These are phyloP conservation scores for Epichloe glyceriae DNA, from an alignment of 2,329 filamentous ascomycete species.

Conservation along the genomic window DNA sequence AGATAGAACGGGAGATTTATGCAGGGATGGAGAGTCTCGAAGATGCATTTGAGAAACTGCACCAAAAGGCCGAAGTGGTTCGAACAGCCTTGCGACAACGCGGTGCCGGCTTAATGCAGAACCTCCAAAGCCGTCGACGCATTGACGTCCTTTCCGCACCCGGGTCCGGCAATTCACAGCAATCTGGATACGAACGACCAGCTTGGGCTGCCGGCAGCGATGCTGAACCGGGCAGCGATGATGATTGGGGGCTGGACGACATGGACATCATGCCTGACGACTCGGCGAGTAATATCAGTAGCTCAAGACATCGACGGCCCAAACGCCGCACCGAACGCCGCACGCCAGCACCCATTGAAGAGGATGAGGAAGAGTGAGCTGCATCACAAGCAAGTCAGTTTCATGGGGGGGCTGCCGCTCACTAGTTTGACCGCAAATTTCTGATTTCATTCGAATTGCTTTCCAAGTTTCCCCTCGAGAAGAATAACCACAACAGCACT, in stretches of 20 bases:
- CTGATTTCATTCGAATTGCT: not conserved
- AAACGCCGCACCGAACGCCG: conserved; percentile 56
- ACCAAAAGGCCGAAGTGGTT: conserved; percentile 70
- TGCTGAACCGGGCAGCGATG: conserved; percentile 39
- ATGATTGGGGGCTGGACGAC: conserved; percentile 45
- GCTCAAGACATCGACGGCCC: conserved; percentile 51
- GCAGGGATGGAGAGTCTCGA: conserved; percentile 88
- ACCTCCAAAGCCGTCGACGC: conserved; percentile 44
- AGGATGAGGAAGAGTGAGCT: conserved; percentile 51
- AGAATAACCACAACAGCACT: not conserved
- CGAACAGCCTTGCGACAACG: conserved; percentile 70
- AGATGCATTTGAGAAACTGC: conserved; percentile 86
- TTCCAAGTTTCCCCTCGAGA: not conserved
- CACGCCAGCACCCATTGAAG: conserved; percentile 60
- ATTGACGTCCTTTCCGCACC: conserved; percentile 41
- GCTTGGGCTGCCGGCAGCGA: conserved; percentile 27
- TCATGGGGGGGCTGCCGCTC: too few species aligned
- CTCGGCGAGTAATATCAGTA: conserved; percentile 68
- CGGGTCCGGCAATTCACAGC: conserved; percentile 33
- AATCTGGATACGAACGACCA: conserved; percentile 31
- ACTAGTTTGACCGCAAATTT: not conserved
- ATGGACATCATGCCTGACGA: conserved; percentile 62
- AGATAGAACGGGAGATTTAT: conserved; percentile 89
- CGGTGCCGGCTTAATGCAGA: conserved; percentile 60
- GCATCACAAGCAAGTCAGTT: not conserved